These are phyloP conservation scores for Daldinia eschscholtzii DNA, from an alignment of 2,329 filamentous ascomycete species.

Conservation along the genomic window DNA sequence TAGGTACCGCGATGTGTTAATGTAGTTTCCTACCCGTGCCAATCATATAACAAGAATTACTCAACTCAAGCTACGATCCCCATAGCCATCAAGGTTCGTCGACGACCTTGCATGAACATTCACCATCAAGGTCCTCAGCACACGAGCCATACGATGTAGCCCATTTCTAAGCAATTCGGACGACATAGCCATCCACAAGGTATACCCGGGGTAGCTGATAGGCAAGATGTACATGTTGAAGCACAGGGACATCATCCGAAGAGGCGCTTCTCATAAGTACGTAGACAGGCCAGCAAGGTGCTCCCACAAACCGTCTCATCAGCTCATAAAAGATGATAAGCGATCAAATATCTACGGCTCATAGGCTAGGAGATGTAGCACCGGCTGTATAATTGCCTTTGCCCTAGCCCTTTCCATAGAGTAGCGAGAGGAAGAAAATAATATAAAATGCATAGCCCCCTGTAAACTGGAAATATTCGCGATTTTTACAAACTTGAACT, in stretches of 20 bases:
- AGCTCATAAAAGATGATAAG: neutral
- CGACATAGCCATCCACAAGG: neutral
- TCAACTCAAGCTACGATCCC: conserved; percentile 17
- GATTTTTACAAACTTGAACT: no score
- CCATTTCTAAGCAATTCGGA: no score
- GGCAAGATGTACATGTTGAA: neutral
- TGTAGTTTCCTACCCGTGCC: neutral
- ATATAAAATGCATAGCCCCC: neutral
- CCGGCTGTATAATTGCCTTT: neutral
- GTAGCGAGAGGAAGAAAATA: neutral
- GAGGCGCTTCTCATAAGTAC: neutral
- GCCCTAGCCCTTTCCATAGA: neutral
- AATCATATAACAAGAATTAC: conserved; percentile 22
- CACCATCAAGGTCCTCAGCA: conserved; percentile 29
- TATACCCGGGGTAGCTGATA: neutral
- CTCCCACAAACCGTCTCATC: neutral
- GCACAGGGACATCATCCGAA: no score
- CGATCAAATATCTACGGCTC: neutral
- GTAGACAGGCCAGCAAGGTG: neutral
- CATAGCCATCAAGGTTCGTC: conserved; percentile 33
- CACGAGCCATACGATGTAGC: neutral
- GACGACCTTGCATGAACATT: conserved; percentile 20
- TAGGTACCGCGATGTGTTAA: neutral
- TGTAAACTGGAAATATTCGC: neutral
- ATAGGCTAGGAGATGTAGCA: neutral